These are phyloP conservation scores for Termitomyces sp. DNA, from an alignment of 768 basidiomycete genomes.

Conservation along the genomic window DNA sequence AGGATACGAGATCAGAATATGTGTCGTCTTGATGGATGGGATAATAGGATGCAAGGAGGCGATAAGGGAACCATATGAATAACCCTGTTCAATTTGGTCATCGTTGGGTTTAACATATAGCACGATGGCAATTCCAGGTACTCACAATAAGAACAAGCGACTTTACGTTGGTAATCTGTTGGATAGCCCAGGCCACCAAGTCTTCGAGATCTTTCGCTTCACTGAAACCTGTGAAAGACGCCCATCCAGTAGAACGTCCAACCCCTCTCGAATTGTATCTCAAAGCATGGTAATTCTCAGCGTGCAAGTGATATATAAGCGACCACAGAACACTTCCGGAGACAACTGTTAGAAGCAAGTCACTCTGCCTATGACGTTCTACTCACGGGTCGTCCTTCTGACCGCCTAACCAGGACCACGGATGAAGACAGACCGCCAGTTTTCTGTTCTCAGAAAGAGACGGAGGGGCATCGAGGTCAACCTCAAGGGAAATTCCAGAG, in stretches of 20 bases:
- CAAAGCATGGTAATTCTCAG: conserved; percentile 49
- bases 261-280: conserved; percentile 78
- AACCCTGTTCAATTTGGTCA: conserved; percentile 45
- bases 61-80: conserved; percentile 77
- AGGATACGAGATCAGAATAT: conserved; percentile 75
- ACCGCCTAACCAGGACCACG: conserved; percentile 85
- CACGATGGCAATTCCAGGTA: conserved; percentile 3
- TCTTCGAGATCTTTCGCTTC: conserved; percentile 70
- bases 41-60: conserved; percentile 59
- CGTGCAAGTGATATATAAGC: conserved; percentile 35
- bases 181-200: conserved; percentile 50
- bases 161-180: conserved; percentile 32
- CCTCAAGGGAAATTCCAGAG: conserved; percentile 30
- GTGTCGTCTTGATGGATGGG: conserved; percentile 46
- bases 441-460: conserved; percentile 20
- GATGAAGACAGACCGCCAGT: conserved; percentile 70
- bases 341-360: neutral
- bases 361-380: neutral
- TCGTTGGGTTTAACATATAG: conserved; percentile 2
- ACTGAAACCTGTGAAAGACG: conserved; percentile 64
- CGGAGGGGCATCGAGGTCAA: conserved; percentile 26
- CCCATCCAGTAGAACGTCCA: conserved; percentile 65
- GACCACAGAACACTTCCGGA: conserved; percentile 36
- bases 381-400: conserved; percentile 72
- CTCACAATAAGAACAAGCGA: conserved; percentile 59